These are phyloP conservation scores for Melastoma malabathricum DNA, from an alignment of 345 rosid species.

Conservation along the genomic window DNA sequence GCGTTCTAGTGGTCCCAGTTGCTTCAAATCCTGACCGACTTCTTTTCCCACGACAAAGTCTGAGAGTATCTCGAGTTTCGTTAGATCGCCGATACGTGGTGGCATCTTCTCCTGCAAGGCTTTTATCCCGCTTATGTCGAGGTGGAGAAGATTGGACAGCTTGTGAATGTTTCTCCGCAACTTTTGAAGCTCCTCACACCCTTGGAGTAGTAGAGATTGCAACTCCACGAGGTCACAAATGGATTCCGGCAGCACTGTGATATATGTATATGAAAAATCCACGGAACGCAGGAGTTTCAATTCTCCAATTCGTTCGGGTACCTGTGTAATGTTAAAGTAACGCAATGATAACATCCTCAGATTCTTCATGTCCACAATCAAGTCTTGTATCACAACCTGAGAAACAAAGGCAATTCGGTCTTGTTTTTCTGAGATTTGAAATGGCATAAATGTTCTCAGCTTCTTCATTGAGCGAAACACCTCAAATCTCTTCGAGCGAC, in stretches of 20 bases:
- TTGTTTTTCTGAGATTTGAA: background rate
- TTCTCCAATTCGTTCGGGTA: no score
- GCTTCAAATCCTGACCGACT: background rate
- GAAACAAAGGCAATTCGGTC: background rate
- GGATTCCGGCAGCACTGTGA: no score
- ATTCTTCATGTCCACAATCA: background rate
- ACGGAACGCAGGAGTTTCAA: no score
- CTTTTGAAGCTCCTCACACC: no score
- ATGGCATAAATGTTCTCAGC: background rate
- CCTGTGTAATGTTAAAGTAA: background rate
- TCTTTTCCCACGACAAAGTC: background rate
- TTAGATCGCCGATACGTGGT: background rate
- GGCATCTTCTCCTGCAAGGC: background rate
- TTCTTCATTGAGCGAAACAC: background rate
- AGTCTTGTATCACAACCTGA: background rate
- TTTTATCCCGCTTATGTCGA: background rate
- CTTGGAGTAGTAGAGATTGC: no score
- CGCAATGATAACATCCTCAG: background rate
- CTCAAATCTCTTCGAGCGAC: no score
- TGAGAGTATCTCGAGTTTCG: background rate
- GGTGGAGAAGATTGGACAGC: no score
- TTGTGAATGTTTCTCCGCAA: no score
- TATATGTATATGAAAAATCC: no score
- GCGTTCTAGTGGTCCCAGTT: background rate
- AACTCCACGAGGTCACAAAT: no score